Percentiles rank a stretch among this genome's conserved stretches.
phyloP scores from a whole-genome alignment of 495 filamentous ascomycete species.

The Venustampulla echinocandica region DNA sequence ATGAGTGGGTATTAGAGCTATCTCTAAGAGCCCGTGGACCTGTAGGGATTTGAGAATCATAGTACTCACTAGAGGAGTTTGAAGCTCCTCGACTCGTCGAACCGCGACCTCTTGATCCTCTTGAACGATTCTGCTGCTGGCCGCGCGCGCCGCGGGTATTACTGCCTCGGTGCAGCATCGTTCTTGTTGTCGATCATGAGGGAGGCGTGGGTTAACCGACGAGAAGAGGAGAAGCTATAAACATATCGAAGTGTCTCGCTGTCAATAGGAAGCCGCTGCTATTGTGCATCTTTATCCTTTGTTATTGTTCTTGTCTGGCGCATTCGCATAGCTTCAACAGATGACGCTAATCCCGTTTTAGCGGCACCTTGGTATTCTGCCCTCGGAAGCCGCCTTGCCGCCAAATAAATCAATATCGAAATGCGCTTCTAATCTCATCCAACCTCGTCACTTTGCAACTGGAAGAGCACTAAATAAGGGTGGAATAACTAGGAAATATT shows the following conservation, averaged over 20 bases:
- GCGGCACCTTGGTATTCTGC: background rate
- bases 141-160: slow-evolving; percentile 11
- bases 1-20: background rate
- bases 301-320: slow-evolving; percentile 3
- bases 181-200: slow-evolving; percentile 21
- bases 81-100: slow-evolving; percentile 21
- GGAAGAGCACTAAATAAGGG: too few relatives aligned
- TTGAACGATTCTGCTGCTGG: slow-evolving; percentile 14
- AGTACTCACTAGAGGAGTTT: slow-evolving; percentile 22
- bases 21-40: slow-evolving; percentile 5
- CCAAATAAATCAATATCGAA: too few relatives aligned
- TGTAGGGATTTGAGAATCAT: slow-evolving; percentile 2
- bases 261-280: background rate
- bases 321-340: background rate
- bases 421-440: too few relatives aligned
- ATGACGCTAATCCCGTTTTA: background rate
- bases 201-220: slow-evolving; percentile 9
- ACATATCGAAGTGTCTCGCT: slow-evolving; percentile 1
- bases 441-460: too few relatives aligned
- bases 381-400: too few relatives aligned
- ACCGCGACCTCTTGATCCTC: slow-evolving; percentile 20
- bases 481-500: too few relatives aligned
- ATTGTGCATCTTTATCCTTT: slow-evolving; percentile 10
- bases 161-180: slow-evolving; percentile 18
- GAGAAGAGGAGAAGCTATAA: slow-evolving; percentile 14